These are phyloP conservation scores for Coelastrella sp. DNA, from an alignment of 139 green algal genomes.

Conservation along the genomic window DNA sequence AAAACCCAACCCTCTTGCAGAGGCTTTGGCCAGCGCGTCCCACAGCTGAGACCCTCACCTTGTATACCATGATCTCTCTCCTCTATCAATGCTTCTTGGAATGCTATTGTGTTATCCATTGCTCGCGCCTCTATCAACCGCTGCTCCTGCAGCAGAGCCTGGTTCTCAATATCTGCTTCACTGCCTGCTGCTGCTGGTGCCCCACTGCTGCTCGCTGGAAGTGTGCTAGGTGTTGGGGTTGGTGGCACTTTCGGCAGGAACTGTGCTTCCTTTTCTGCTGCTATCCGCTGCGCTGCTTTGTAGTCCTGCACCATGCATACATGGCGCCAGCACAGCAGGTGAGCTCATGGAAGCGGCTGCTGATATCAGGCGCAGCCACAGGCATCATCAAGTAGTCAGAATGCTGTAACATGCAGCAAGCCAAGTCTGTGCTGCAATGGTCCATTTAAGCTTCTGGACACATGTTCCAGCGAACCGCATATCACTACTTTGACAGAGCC, in stretches of 20 bases:
- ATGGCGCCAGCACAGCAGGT: background rate
- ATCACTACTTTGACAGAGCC: too few relatives aligned
- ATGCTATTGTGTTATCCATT: slow-evolving; percentile 77
- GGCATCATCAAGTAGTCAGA: too few relatives aligned
- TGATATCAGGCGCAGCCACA: too few relatives aligned
- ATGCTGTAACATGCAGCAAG: too few relatives aligned
- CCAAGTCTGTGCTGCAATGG: too few relatives aligned
- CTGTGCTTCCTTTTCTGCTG: slow-evolving; percentile 74
- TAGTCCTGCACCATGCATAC: slow-evolving; percentile 66
- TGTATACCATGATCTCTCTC: slow-evolving; percentile 87
- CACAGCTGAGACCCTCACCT: background rate
- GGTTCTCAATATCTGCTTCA: slow-evolving; percentile 56
- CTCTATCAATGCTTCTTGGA: slow-evolving; percentile 89
- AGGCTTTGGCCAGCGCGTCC: too few relatives aligned
- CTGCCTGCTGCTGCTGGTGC: slow-evolving; percentile 41
- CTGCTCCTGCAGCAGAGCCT: slow-evolving; percentile 65
- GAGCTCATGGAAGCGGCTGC: too few relatives aligned
- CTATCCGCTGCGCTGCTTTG: slow-evolving; percentile 70
- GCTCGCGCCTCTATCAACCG: slow-evolving; percentile 25
- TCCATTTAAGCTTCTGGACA: too few relatives aligned
- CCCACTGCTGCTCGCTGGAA: slow-evolving; percentile 31
- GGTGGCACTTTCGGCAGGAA: slow-evolving; percentile 64
- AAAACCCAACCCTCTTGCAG: too few relatives aligned
- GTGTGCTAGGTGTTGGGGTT: background rate
- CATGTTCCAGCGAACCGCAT: too few relatives aligned